Conservation (phyloP, 768 basidiomycete species). For the Leccinum fibrillosum region DNA sequence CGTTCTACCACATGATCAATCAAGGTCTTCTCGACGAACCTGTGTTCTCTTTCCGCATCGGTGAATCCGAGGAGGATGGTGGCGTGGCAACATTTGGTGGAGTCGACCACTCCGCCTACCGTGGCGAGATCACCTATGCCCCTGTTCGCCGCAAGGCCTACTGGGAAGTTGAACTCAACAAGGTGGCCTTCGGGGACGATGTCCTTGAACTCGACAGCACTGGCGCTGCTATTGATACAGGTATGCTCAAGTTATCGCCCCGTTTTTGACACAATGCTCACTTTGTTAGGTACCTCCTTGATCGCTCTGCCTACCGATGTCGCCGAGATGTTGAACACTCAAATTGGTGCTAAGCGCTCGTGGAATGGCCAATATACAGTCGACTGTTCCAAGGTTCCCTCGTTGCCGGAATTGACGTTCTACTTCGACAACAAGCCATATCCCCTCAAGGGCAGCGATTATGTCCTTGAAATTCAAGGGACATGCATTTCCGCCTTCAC, state of each 20-base stretch:
- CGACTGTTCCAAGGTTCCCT: constrained; percentile 82
- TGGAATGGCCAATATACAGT: constrained; percentile 97
- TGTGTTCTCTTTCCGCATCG: constrained; percentile 93
- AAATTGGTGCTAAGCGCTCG: constrained; percentile 89
- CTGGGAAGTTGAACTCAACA: constrained; percentile 96
- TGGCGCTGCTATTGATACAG: constrained; percentile 90
- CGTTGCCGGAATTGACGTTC: constrained; percentile 81
- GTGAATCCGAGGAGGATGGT: constrained; percentile 80
- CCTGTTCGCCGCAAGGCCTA: constrained; percentile 94
- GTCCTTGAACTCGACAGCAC: constrained; percentile 89
- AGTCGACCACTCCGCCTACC: constrained; percentile 73
- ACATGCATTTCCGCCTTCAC: constrained; percentile 95
- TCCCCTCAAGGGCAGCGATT: constrained; percentile 78
- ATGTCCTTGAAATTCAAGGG: constrained; percentile 85
- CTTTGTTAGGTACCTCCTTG: constrained; percentile 72
- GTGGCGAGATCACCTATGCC: constrained; percentile 78
- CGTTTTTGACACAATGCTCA: constrained; percentile 2
- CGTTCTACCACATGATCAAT: constrained; percentile 92
- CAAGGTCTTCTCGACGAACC: constrained; percentile 77
- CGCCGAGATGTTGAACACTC: constrained; percentile 95
- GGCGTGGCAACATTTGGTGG: constrained; percentile 94
- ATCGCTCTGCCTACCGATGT: constrained; percentile 93
- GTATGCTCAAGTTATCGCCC: constrained; percentile 35
- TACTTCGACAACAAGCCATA: constrained; percentile 79
- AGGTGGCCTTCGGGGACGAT: constrained; percentile 82